Evolutionary conservation across 2,329 filamentous ascomycete genomes (phyloP), one percentile per base, ranked within the genome.

Genomic region (Hypoxylon sp.): DNA sequence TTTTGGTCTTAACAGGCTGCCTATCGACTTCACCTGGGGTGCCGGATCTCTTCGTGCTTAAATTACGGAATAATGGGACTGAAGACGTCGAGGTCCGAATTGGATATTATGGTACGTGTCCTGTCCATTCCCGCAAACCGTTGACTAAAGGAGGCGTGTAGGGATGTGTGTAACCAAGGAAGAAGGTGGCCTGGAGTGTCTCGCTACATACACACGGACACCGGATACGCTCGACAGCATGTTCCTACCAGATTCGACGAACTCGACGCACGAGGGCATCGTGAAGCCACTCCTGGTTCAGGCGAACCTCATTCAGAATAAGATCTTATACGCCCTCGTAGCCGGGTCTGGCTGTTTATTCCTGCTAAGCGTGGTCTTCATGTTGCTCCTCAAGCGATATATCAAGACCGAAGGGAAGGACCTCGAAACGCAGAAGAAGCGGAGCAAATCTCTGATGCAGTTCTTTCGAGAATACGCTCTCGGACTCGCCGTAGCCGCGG

Each of bases 401-500:
- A 54, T 48, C 2, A 61, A 54, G 20, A 54, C 11, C 49, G 20
- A 18, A 1, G 33, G 40, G 11, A 50, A 4, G 18, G 28, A 54
- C 18, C 40, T 42, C 9, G 11, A 12, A 24, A 18, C 16, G 14
- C 30, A 61, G 49, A 14, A 46, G 20, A 30, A 48, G n/a, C 57
- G 20, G 6, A 32, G 46, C 6, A 53, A 38, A 14, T 40, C 48
- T 9, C 22, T 38, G 18, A 45, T 61, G 40, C 24, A 33, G 3
- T 42, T 61, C 8, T 53, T 49, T 6, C 30, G 49, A 8, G 40
- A 61, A 22, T 54, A 61, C 7, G 57, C 57, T 12, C 53, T 60
- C 16, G 57, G 45, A 7, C 26, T 50, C 8, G 57, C 57, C n/a
- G 24, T 60, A 12, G 57, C 57, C 14, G 57, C 49, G 14, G 57